A percentile compares a stretch with the other conserved stretches of the same genome.
Evolutionary conservation across 208 protist genomes (phyloP).

Genomic region (Strigomonas oncopelti): DNA sequence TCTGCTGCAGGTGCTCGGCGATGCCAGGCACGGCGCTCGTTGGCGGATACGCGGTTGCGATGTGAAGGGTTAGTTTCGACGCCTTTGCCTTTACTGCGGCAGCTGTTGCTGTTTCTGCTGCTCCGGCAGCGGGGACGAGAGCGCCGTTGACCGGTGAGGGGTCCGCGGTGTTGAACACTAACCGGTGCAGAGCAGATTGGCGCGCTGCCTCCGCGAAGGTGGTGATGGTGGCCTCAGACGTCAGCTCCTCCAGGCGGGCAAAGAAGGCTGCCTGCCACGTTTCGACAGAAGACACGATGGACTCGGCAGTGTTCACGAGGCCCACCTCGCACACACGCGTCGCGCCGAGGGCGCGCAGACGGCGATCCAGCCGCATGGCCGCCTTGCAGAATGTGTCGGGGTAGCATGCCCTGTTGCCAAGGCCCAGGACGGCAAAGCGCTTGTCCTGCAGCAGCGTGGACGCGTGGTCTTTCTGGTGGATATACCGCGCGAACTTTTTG

Average conservation of each 20-base stretch:
- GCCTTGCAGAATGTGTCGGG: conserved; percentile 28
- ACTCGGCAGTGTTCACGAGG: conserved; percentile 12
- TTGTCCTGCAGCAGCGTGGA: conserved; percentile 30
- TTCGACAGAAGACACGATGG: conserved; percentile 27
- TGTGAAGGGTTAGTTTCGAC: not conserved
- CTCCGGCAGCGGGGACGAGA: too few species aligned
- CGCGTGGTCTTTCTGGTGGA: conserved; percentile 27
- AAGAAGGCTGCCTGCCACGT: conserved; percentile 35
- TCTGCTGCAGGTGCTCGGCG: conserved; percentile 15
- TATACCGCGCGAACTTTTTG: conserved; percentile 38
- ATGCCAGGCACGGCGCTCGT: conserved; percentile 18
- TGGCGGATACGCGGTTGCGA: not conserved
- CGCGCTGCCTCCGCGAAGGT: too few species aligned
- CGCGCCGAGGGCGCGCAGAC: conserved; percentile 33
- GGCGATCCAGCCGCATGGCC: conserved; percentile 26
- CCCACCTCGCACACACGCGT: conserved; percentile 23
- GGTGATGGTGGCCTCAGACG: not conserved
- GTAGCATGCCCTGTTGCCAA: conserved; percentile 46
- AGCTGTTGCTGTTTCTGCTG: too few species aligned
- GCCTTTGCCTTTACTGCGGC: conserved; percentile 3
- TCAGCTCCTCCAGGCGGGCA: conserved; percentile 10
- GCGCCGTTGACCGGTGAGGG: not conserved
- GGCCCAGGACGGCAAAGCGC: conserved; percentile 46
- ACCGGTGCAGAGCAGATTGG: not conserved
- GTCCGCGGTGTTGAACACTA: not conserved